A percentile compares a stretch with the other conserved stretches of the same genome.
phyloP scores from a whole-genome alignment of 1,284 basidiomycete species.

The Golubevia pallescens region DNA sequence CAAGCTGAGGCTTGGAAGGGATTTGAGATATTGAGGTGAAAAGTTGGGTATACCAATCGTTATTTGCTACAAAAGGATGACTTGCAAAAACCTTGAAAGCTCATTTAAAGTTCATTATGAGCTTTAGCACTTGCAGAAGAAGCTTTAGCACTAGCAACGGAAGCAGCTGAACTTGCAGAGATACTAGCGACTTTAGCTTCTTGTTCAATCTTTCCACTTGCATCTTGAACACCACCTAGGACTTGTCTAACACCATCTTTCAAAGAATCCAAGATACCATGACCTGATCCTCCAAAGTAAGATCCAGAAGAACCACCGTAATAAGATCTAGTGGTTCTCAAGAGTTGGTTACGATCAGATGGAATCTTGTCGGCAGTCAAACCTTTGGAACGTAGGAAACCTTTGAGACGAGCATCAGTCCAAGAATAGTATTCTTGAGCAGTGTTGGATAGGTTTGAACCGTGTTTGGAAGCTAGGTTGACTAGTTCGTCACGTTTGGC shows the following conservation, averaged over 20 bases:
- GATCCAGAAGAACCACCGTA: conserved; percentile 19
- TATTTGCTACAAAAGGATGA: not conserved
- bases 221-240: conserved; percentile 44
- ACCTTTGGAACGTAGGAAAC: conserved; percentile 43
- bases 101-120: conserved; percentile 28
- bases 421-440: conserved; percentile 50
- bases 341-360: conserved; percentile 45
- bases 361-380: conserved; percentile 37
- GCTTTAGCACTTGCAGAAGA: conserved; percentile 21
- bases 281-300: conserved; percentile 19
- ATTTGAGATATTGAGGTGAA: too few species aligned
- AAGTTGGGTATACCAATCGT: too few species aligned
- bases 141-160: conserved; percentile 21
- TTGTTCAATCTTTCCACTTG: conserved; percentile 42
- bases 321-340: conserved; percentile 55
- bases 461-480: conserved; percentile 31
- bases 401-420: conserved; percentile 50
- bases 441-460: conserved; percentile 23
- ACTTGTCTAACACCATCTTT: conserved; percentile 49
- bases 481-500: conserved; percentile 45
- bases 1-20: too few species aligned
- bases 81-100: conserved; percentile 16
- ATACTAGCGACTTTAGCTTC: conserved; percentile 32
- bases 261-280: conserved; percentile 36
- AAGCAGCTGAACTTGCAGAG: conserved; percentile 28